Evolutionary conservation across 1,139 yeast species (phyloP).

Genomic region (Pichia sp.): DNA sequence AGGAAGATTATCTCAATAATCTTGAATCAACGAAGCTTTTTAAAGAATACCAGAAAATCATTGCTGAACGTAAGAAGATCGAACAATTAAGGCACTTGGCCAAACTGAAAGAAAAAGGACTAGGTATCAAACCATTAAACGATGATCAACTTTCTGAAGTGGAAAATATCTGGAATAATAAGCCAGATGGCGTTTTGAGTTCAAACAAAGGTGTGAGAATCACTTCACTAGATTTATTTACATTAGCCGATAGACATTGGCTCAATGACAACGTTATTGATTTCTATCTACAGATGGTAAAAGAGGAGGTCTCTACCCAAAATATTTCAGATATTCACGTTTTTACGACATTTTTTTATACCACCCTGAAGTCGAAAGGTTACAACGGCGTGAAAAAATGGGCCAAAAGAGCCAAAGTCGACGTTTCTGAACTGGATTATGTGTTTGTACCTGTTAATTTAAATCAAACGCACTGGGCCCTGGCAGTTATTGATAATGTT

Average conservation of each 20-base stretch:
- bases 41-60: slow-evolving; percentile 33
- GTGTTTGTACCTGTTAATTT: slow-evolving; percentile 81
- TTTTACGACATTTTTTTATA: slow-evolving; percentile 83
- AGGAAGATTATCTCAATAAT: slow-evolving; percentile 23
- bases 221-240: slow-evolving; percentile 55
- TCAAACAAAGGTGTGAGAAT: slow-evolving; percentile 52
- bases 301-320: slow-evolving; percentile 71
- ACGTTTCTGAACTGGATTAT: slow-evolving; percentile 53
- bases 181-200: slow-evolving; percentile 26
- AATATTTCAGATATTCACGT: slow-evolving; percentile 50
- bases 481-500: slow-evolving; percentile 66
- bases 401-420: slow-evolving; percentile 78
- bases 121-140: slow-evolving; percentile 21
- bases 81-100: slow-evolving; percentile 30
- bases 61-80: slow-evolving; percentile 33
- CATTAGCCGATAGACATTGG: slow-evolving; percentile 71
- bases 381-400: slow-evolving; percentile 79
- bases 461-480: slow-evolving; percentile 85
- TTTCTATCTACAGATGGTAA: slow-evolving; percentile 62
- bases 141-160: slow-evolving; percentile 29
- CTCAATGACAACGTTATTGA: slow-evolving; percentile 88
- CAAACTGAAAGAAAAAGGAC: slow-evolving; percentile 24
- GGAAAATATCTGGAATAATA: slow-evolving; percentile 29
- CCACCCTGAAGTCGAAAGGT: slow-evolving; percentile 64
- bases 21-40: slow-evolving; percentile 25